phyloP scores from a whole-genome alignment of 2,329 filamentous ascomycete genomes.

The Fusarium algeriense region DNA sequence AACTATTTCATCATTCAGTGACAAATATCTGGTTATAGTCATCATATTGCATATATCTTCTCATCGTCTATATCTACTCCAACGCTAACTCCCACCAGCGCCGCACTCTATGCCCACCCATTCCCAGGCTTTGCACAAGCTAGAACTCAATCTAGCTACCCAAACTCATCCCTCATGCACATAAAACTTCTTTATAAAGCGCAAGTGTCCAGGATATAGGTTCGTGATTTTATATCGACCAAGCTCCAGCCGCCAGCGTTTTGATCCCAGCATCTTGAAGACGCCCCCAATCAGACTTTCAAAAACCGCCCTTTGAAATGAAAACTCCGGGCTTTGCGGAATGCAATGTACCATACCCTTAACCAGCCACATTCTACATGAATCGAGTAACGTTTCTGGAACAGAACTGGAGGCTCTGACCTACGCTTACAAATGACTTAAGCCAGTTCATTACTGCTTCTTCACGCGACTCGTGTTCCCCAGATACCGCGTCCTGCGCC shows the following conservation, averaged over 20 bases:
- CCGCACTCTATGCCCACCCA: slow-evolving; percentile 9
- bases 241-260: slow-evolving; percentile 31
- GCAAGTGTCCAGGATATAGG: slow-evolving; percentile 22
- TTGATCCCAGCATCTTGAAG: slow-evolving; percentile 39
- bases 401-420: slow-evolving; percentile 8
- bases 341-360: slow-evolving; percentile 45
- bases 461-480: slow-evolving; percentile 69
- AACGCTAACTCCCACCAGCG: slow-evolving; percentile 1
- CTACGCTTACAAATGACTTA: slow-evolving; percentile 30
- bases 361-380: slow-evolving; percentile 43
- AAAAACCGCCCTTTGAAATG: slow-evolving; percentile 30
- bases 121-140: slow-evolving; percentile 2
- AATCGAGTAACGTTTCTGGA: slow-evolving; percentile 34
- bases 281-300: slow-evolving; percentile 39
- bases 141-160: background rate
- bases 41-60: slow-evolving; percentile 5
- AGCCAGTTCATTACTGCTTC: slow-evolving; percentile 28
- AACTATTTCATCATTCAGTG: background rate
- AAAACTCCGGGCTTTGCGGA: slow-evolving; percentile 47
- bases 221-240: slow-evolving; percentile 37
- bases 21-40: background rate
- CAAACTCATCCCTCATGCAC: slow-evolving; percentile 5
- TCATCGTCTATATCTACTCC: slow-evolving; percentile 28
- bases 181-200: background rate
- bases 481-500: slow-evolving; percentile 84